Percentiles rank a stretch among this genome's conserved stretches.
These are phyloP conservation scores for Iris pallida DNA, from an alignment of 116 monocot species.

Conservation along the genomic window DNA sequence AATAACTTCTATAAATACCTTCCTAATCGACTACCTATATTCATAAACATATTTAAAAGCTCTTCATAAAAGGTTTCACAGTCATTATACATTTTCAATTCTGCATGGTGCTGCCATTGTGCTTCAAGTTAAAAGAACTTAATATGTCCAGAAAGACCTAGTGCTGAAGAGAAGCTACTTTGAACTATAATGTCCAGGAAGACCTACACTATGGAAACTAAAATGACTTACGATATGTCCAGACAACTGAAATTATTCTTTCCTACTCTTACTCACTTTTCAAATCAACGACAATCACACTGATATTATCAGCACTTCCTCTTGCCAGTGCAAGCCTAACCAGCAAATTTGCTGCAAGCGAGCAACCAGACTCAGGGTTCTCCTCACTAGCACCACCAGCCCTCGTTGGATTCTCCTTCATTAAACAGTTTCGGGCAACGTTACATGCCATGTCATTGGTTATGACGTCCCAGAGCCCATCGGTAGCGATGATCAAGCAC, in stretches of 20 bases:
- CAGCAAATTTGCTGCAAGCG: slow-evolving; percentile 25
- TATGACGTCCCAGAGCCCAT: slow-evolving; percentile 64
- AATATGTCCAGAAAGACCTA: too few relatives aligned
- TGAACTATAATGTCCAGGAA: too few relatives aligned
- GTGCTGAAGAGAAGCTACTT: too few relatives aligned
- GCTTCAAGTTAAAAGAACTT: too few relatives aligned
- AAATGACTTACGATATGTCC: too few relatives aligned
- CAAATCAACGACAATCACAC: slow-evolving; percentile 42
- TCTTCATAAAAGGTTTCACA: too few relatives aligned
- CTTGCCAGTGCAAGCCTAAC: slow-evolving; percentile 46
- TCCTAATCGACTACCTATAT: too few relatives aligned
- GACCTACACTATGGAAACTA: too few relatives aligned
- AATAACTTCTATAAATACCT: too few relatives aligned
- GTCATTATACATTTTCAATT: too few relatives aligned
- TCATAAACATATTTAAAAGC: too few relatives aligned
- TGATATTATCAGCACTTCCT: slow-evolving; percentile 39
- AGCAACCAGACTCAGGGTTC: slow-evolving; percentile 18
- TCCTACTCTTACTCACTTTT: slow-evolving; percentile 4
- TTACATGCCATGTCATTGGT: slow-evolving; percentile 51
- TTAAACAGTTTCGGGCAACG: slow-evolving; percentile 34
- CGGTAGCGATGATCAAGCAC: slow-evolving; percentile 55
- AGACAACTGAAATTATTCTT: neutral
- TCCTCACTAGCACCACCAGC: neutral
- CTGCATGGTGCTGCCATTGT: too few relatives aligned
- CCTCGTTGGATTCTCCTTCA: slow-evolving; percentile 4